Conservation (phyloP, 495 filamentous ascomycete genomes). For the Trichoderma orchidacearum region DNA sequence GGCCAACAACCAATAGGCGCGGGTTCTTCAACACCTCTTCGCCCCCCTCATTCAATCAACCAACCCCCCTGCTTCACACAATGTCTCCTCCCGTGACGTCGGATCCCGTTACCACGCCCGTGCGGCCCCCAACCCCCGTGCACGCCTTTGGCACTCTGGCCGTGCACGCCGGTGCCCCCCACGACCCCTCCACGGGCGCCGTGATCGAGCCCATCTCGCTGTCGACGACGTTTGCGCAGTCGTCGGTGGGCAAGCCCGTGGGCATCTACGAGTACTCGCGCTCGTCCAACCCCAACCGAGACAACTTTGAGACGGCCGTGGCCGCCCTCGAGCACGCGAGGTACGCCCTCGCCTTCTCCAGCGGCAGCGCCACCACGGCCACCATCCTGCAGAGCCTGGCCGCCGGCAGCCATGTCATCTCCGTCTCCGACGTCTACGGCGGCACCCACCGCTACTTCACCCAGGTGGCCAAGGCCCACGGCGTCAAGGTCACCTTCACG, state of each 20-base stretch:
- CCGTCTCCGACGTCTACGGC: slow-evolving; percentile 93
- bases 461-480: slow-evolving; percentile 88
- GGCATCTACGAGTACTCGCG: slow-evolving; percentile 75
- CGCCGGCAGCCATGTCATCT: slow-evolving; percentile 84
- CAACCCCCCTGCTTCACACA: background rate
- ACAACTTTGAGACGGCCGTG: slow-evolving; percentile 53
- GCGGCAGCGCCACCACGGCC: slow-evolving; percentile 88
- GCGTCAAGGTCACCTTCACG: slow-evolving; percentile 88
- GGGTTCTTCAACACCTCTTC: background rate
- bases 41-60: background rate
- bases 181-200: slow-evolving; percentile 74
- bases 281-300: slow-evolving; percentile 65
- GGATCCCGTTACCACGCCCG: slow-evolving; percentile 15
- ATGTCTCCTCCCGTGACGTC: slow-evolving; percentile 1
- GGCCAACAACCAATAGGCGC: no score
- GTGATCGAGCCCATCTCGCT: slow-evolving; percentile 85
- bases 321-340: slow-evolving; percentile 86
- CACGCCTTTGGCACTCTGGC: slow-evolving; percentile 71
- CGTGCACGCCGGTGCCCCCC: slow-evolving; percentile 73
- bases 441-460: slow-evolving; percentile 99
- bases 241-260: slow-evolving; percentile 61
- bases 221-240: slow-evolving; percentile 77
- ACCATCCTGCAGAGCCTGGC: slow-evolving; percentile 87
- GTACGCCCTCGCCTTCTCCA: slow-evolving; percentile 88
- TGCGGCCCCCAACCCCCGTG: slow-evolving; percentile 13